These are phyloP conservation scores for Myxozyma vanderwaltii DNA, from an alignment of 805 yeast genomes.

Conservation along the genomic window DNA sequence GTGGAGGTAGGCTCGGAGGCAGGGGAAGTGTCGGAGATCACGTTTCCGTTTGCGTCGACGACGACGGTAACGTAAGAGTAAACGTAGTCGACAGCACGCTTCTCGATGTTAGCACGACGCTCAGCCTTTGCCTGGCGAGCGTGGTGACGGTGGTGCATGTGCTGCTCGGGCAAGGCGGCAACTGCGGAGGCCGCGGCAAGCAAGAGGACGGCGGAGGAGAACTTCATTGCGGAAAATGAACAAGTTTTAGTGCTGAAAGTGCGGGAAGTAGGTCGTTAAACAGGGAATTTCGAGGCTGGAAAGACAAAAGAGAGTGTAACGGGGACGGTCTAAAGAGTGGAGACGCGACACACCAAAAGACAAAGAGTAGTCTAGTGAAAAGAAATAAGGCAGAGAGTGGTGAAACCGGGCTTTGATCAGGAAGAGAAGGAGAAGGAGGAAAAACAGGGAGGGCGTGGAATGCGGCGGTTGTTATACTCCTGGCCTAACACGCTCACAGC, in stretches of 20 bases:
- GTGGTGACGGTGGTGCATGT: constrained; percentile 32
- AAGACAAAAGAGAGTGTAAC: not conserved
- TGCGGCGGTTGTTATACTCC: constrained; percentile 13
- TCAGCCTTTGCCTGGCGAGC: constrained; percentile 34
- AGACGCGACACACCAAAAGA: constrained; percentile 18
- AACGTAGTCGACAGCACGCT: constrained; percentile 49
- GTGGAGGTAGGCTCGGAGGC: constrained; percentile 46
- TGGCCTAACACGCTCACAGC: not conserved
- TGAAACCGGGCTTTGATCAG: constrained; percentile 1
- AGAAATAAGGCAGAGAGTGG: not conserved
- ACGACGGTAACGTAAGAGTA: constrained; percentile 52
- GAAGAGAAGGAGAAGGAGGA: constrained; percentile 6
- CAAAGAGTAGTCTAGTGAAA: not conserved
- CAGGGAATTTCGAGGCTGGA: not conserved
- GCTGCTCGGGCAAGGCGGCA: constrained; percentile 24
- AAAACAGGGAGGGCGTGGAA: constrained; percentile 17
- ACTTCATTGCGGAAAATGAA: constrained; percentile 9
- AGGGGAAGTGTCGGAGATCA: constrained; percentile 35
- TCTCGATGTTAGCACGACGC: constrained; percentile 34
- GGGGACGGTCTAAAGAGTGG: constrained; percentile 28
- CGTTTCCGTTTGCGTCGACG: constrained; percentile 46
- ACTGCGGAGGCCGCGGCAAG: constrained; percentile 11
- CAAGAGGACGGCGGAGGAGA: constrained; percentile 12
- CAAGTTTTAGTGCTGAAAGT: not conserved
- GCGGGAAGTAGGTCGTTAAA: not conserved